phyloP scores from a whole-genome alignment of 1,284 basidiomycete genomes.

The Papiliotrema terrestris region DNA sequence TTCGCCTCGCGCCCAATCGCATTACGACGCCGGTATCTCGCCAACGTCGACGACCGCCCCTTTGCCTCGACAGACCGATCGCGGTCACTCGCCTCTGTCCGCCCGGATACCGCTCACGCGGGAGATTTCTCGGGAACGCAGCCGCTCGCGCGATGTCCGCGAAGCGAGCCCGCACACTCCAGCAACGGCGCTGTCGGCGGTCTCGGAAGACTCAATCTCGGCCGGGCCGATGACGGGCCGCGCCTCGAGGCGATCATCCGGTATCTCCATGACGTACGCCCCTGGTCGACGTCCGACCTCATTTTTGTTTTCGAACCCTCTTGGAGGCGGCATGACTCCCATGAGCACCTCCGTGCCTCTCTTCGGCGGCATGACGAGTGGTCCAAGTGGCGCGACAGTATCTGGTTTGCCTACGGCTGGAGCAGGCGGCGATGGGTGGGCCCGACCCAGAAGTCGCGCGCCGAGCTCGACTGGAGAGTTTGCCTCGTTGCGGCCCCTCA shows the following conservation, averaged over 20 bases:
- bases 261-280: constrained; percentile 14
- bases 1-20: background rate
- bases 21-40: background rate
- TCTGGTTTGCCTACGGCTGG: background rate
- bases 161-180: constrained; percentile 19
- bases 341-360: constrained; percentile 10
- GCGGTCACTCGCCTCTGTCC: background rate
- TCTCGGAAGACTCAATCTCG: constrained; percentile 31
- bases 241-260: constrained; percentile 8
- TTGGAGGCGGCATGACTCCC: constrained; percentile 42
- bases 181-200: constrained; percentile 9
- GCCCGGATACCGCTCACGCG: constrained; percentile 1
- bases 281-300: constrained; percentile 27
- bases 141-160: background rate
- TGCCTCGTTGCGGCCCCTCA: constrained; percentile 17
- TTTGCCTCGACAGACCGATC: background rate
- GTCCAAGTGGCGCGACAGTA: background rate
- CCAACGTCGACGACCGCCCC: background rate
- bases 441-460: constrained; percentile 15
- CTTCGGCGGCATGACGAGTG: background rate
- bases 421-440: constrained; percentile 3
- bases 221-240: background rate
- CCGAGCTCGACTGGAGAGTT: constrained; percentile 7
- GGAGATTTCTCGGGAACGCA: background rate
- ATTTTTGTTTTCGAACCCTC: constrained; percentile 33